phyloP scores from a whole-genome alignment of 2,329 filamentous ascomycete species.

The Colletotrichum sp. region DNA sequence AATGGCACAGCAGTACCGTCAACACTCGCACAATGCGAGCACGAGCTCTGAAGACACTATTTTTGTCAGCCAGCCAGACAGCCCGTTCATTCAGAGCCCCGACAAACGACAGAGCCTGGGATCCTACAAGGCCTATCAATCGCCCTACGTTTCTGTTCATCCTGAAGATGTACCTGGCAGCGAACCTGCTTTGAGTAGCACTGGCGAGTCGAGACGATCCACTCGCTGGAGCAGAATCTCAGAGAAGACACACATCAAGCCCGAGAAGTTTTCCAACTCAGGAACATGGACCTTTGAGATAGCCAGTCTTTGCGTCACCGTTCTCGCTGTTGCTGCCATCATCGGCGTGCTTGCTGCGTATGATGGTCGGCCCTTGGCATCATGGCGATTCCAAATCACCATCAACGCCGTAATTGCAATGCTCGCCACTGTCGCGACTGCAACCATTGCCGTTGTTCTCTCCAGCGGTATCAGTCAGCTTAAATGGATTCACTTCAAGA shows the following conservation, averaged over 20 bases:
- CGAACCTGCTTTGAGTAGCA: slow-evolving; percentile 9
- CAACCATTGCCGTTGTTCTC: slow-evolving; percentile 31
- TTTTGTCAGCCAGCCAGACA: neutral
- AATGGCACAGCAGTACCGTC: slow-evolving; percentile 7
- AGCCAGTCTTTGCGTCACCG: slow-evolving; percentile 27
- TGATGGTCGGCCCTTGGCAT: slow-evolving; percentile 28
- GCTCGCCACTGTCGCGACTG: slow-evolving; percentile 31
- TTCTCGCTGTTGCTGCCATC: slow-evolving; percentile 30
- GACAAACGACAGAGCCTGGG: neutral
- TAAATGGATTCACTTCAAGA: slow-evolving; percentile 37
- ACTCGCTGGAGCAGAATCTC: slow-evolving; percentile 12
- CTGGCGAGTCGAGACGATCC: neutral
- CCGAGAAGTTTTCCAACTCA: slow-evolving; percentile 15
- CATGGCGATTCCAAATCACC: slow-evolving; percentile 35
- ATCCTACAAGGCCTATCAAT: slow-evolving; percentile 3
- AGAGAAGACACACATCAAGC: neutral
- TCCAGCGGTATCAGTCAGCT: slow-evolving; percentile 34
- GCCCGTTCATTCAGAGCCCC: neutral
- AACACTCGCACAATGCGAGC: slow-evolving; percentile 15
- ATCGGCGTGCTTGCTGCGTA: slow-evolving; percentile 33
- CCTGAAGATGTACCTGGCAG: neutral
- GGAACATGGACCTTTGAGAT: slow-evolving; percentile 32
- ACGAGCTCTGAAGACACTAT: slow-evolving; percentile 9
- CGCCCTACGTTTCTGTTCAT: neutral
- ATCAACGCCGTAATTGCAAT: slow-evolving; percentile 36